phyloP scores from a whole-genome alignment of 345 rosid species.

The Passiflora organensis region DNA sequence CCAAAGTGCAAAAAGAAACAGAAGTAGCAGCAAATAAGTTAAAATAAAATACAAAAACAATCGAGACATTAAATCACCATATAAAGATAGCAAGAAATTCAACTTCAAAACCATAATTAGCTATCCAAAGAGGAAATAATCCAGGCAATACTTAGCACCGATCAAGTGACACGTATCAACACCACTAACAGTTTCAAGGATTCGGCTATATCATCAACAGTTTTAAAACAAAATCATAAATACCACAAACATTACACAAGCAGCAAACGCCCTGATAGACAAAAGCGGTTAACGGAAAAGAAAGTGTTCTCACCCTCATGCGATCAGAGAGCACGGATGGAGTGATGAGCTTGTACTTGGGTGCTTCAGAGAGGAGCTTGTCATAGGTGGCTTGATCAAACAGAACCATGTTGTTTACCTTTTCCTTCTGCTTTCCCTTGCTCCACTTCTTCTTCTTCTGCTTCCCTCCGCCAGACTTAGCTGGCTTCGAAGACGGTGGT shows the following conservation, averaged over 20 bases:
- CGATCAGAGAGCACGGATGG: slow-evolving; percentile 31
- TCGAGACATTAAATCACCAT: background rate
- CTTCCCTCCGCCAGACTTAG: slow-evolving; percentile 52
- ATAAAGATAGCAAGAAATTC: background rate
- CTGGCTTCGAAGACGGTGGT: slow-evolving; percentile 50
- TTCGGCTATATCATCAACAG: too few species aligned
- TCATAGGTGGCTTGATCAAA: slow-evolving; percentile 30
- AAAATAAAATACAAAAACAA: too few species aligned
- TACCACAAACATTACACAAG: background rate
- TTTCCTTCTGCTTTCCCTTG: slow-evolving; percentile 33
- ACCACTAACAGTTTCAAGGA: too few species aligned
- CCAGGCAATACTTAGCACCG: too few species aligned
- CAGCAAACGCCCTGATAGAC: background rate
- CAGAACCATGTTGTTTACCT: slow-evolving; percentile 30
- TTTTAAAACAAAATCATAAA: background rate
- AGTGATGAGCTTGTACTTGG: slow-evolving; percentile 30
- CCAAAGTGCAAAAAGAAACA: too few species aligned
- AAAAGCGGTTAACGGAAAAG: too few species aligned
- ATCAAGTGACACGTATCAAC: too few species aligned
- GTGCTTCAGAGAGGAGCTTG: slow-evolving; percentile 26
- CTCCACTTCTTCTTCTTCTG: slow-evolving; percentile 51
- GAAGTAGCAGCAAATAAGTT: too few species aligned
- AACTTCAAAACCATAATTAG: too few species aligned
- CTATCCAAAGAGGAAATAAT: too few species aligned
- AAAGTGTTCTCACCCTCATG: slow-evolving; percentile 12